Conservation (phyloP, 495 filamentous ascomycete genomes). For the Tuber calosporum region DNA sequence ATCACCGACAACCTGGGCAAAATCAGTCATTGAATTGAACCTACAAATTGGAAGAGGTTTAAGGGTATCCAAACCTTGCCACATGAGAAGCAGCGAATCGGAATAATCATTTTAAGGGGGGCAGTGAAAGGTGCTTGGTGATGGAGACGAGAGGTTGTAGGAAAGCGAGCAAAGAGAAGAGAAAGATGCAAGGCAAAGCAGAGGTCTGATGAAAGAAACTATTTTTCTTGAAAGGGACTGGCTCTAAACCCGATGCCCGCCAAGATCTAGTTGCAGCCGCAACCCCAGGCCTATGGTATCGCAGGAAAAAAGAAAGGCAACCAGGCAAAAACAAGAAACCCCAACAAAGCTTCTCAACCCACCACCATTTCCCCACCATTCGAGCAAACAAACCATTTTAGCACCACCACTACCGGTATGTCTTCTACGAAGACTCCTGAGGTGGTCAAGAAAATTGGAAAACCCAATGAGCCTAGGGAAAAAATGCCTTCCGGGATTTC, state of each 20-base stretch:
- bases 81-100: conserved; percentile 95
- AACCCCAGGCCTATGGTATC: neutral
- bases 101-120: conserved; percentile 77
- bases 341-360: neutral
- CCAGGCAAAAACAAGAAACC: neutral
- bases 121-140: neutral
- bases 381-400: neutral
- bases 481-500: neutral
- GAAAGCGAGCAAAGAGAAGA: neutral
- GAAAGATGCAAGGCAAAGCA: neutral
- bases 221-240: neutral
- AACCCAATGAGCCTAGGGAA: conserved; percentile 3
- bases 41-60: neutral
- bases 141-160: neutral
- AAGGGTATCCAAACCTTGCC: conserved; percentile 65
- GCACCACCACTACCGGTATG: conserved; percentile 5
- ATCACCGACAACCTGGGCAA: conserved; percentile 76
- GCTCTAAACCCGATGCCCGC: conserved; percentile 3
- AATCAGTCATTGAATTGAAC: conserved; percentile 47
- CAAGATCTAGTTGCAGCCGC: conserved; percentile 26
- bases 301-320: conserved; percentile 12
- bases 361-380: conserved; percentile 1
- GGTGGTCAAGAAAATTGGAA: conserved; percentile 1
- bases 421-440: conserved; percentile 17
- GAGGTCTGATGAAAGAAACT: conserved; percentile 7